phyloP scores from a whole-genome alignment of 805 yeast genomes.

The Candida ascalaphidarum region DNA sequence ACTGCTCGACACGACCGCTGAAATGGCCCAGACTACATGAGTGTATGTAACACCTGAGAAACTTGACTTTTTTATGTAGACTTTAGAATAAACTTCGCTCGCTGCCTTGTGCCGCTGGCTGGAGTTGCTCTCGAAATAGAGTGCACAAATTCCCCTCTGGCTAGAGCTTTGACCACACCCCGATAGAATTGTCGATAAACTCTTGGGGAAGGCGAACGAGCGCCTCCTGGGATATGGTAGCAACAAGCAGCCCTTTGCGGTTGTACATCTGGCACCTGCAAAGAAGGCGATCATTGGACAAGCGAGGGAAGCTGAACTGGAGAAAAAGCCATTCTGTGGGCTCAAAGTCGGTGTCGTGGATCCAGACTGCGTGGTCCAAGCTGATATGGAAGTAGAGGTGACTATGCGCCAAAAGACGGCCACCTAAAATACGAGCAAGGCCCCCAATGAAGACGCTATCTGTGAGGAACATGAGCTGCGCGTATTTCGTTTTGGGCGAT shows the following conservation, averaged over 20 bases:
- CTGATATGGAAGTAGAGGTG: constrained; percentile 23
- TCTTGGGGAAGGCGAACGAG: too few relatives aligned
- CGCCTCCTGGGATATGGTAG: constrained; percentile 27
- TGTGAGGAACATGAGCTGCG: background rate
- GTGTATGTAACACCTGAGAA: too few relatives aligned
- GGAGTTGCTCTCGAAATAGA: too few relatives aligned
- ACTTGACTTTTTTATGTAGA: too few relatives aligned
- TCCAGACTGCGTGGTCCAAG: constrained; percentile 25
- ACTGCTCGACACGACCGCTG: too few relatives aligned
- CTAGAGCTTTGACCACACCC: too few relatives aligned
- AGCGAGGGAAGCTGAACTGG: constrained; percentile 18
- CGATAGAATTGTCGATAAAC: too few relatives aligned
- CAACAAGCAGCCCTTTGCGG: constrained; percentile 18
- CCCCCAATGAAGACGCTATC: too few relatives aligned
- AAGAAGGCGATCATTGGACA: constrained; percentile 21
- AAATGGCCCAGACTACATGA: too few relatives aligned
- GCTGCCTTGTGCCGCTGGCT: too few relatives aligned
- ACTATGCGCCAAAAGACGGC: background rate
- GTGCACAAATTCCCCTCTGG: too few relatives aligned
- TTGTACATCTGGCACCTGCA: constrained; percentile 22
- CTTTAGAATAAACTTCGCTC: too few relatives aligned
- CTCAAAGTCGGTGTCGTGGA: constrained; percentile 27
- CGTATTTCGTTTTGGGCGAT: background rate
- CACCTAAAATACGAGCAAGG: background rate
- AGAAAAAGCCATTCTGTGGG: constrained; percentile 24